Conservation (phyloP, 108 stramenopile genomes). For the Schizochytrium sp. region DNA sequence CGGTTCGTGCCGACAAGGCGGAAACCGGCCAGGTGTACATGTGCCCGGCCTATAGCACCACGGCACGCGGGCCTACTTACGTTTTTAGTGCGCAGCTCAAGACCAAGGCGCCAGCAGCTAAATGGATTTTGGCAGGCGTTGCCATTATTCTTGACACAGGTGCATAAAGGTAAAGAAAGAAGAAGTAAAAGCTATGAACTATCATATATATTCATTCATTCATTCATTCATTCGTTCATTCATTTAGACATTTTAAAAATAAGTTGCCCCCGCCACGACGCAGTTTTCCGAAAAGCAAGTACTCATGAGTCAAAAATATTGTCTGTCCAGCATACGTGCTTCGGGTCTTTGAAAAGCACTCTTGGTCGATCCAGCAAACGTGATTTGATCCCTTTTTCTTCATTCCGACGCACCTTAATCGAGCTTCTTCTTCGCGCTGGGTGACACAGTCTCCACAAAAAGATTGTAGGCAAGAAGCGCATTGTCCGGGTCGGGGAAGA, state of each 20-base stretch:
- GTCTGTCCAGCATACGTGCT: neutral
- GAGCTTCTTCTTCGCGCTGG: neutral
- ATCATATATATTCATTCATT: too few relatives aligned
- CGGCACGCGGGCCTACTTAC: slow-evolving; percentile 67
- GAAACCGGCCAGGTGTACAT: slow-evolving; percentile 61
- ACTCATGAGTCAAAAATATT: neutral
- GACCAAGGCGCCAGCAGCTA: slow-evolving; percentile 61
- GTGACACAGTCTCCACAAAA: neutral
- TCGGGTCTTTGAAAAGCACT: neutral
- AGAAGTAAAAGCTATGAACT: neutral
- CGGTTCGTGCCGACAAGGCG: slow-evolving; percentile 66
- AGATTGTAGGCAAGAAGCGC: neutral
- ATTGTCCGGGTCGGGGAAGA: neutral
- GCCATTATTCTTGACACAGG: slow-evolving; percentile 62
- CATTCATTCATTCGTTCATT: too few relatives aligned
- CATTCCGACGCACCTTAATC: neutral
- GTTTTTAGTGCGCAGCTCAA: slow-evolving; percentile 71
- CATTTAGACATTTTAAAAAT: neutral
- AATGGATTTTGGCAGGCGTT: slow-evolving; percentile 73
- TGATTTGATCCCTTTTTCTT: neutral
- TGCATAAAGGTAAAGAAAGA: neutral
- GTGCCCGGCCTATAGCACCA: slow-evolving; percentile 73
- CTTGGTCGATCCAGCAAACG: neutral
- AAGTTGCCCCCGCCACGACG: neutral
- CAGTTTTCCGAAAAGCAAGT: neutral